phyloP scores from a whole-genome alignment of 2,329 filamentous ascomycete genomes.

The Fusarium sp. region DNA sequence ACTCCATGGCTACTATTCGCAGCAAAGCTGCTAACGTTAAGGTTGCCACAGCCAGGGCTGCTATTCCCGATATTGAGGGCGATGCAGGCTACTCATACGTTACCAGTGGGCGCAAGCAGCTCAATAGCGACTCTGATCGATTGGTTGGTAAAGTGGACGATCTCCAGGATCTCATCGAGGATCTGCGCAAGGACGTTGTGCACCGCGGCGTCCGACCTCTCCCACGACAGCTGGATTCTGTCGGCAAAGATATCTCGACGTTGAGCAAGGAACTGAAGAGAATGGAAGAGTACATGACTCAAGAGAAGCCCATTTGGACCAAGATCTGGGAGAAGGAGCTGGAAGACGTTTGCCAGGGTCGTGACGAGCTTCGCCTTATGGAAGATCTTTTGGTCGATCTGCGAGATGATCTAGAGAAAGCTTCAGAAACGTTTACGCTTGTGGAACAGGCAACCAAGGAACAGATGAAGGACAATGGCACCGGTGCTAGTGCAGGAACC shows the following conservation, averaged over 20 bases:
- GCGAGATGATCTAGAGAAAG: slow-evolving; percentile 94
- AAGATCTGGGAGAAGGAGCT: slow-evolving; percentile 99
- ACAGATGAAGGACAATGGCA: slow-evolving; percentile 82
- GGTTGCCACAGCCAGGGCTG: slow-evolving; percentile 75
- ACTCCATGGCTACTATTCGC: slow-evolving; percentile 86
- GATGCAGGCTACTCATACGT: slow-evolving; percentile 89
- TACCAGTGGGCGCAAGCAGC: slow-evolving; percentile 84
- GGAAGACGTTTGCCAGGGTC: slow-evolving; percentile 93
- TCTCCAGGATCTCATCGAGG: slow-evolving; percentile 95
- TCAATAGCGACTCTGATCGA: slow-evolving; percentile 88
- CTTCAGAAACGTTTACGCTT: slow-evolving; percentile 89
- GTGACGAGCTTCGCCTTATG: slow-evolving; percentile 94
- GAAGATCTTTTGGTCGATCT: slow-evolving; percentile 94
- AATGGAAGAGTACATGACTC: slow-evolving; percentile 90
- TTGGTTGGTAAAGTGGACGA: slow-evolving; percentile 95
- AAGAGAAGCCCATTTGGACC: slow-evolving; percentile 96
- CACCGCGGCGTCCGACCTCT: slow-evolving; percentile 89
- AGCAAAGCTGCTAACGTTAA: slow-evolving; percentile 86
- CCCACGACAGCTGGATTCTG: slow-evolving; percentile 87
- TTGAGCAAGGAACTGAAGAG: slow-evolving; percentile 90
- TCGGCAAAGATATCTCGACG: slow-evolving; percentile 86
- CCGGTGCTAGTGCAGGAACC: slow-evolving; percentile 60
- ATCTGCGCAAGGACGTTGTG: slow-evolving; percentile 97
- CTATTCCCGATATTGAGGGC: slow-evolving; percentile 77
- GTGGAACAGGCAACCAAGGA: slow-evolving; percentile 99